Percentiles rank a stretch among this genome's conserved stretches.
Conservation (phyloP, 2,329 filamentous ascomycete species). For the Eurotiales sp. region DNA sequence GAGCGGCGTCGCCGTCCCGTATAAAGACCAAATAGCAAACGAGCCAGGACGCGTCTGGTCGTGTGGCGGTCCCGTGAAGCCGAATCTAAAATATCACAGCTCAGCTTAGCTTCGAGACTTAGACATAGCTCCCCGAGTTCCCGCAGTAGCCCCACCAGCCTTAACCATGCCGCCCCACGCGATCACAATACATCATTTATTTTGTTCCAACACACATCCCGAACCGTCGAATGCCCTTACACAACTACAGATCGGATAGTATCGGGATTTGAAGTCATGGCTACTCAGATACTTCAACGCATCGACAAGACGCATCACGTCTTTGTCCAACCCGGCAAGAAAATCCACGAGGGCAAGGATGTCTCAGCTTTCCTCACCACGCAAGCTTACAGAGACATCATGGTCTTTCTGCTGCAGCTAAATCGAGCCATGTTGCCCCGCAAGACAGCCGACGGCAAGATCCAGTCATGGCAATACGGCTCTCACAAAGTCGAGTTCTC, state of each 20-base stretch:
- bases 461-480: slow-evolving; percentile 50
- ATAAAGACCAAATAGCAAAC: no score
- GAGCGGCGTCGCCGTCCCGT: no score
- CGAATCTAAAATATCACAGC: no score
- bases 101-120: no score
- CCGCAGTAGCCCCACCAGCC: not conserved
- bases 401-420: slow-evolving; percentile 82
- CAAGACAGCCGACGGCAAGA: slow-evolving; percentile 38
- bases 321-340: slow-evolving; percentile 70
- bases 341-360: slow-evolving; percentile 80
- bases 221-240: not conserved
- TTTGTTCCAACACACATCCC: not conserved
- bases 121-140: not conserved
- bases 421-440: slow-evolving; percentile 81
- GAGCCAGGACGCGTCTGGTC: no score
- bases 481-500: slow-evolving; percentile 46
- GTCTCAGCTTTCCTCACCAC: slow-evolving; percentile 75
- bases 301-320: slow-evolving; percentile 50
- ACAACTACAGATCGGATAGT: not conserved
- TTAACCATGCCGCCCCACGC: not conserved
- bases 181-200: not conserved
- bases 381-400: slow-evolving; percentile 81
- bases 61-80: no score
- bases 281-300: slow-evolving; percentile 21
- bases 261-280: no score